These are phyloP conservation scores for Plantago lanceolata DNA, from an alignment of 305 asterid genomes.

Conservation along the genomic window DNA sequence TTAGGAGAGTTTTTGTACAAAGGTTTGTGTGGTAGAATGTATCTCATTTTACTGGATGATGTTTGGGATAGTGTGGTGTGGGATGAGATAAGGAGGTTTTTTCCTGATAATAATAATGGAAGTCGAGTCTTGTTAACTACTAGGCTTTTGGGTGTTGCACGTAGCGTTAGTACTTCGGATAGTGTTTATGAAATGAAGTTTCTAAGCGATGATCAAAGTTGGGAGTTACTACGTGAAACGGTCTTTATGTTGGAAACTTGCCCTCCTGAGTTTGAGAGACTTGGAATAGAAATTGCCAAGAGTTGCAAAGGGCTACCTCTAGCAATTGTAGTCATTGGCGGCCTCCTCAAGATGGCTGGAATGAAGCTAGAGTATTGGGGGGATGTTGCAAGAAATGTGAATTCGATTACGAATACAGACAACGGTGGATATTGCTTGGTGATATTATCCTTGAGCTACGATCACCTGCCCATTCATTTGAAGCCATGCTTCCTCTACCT, in stretches of 20 bases:
- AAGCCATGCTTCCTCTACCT: neutral
- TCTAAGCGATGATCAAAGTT: neutral
- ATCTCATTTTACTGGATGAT: too few species aligned
- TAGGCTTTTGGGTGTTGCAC: neutral
- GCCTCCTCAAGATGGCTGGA: neutral
- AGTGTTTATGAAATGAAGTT: neutral
- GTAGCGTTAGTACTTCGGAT: neutral
- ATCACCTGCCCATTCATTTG: neutral
- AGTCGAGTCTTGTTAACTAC: neutral
- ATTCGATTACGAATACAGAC: neutral
- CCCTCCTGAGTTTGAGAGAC: neutral
- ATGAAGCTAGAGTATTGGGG: neutral
- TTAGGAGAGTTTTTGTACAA: too few species aligned
- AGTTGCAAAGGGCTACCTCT: constrained; percentile 2
- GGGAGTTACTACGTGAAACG: neutral
- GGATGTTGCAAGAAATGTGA: neutral
- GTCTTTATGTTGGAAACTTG: neutral
- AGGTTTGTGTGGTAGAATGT: too few species aligned
- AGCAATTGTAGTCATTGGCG: neutral
- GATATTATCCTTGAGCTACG: neutral
- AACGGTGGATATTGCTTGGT: neutral
- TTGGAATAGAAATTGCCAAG: neutral
- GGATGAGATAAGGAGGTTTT: neutral
- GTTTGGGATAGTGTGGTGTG: too few species aligned
- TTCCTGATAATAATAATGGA: neutral